Evolutionary conservation across 768 basidiomycete species (phyloP).

Genomic region (Cystobasidiopsis lactophilus): DNA sequence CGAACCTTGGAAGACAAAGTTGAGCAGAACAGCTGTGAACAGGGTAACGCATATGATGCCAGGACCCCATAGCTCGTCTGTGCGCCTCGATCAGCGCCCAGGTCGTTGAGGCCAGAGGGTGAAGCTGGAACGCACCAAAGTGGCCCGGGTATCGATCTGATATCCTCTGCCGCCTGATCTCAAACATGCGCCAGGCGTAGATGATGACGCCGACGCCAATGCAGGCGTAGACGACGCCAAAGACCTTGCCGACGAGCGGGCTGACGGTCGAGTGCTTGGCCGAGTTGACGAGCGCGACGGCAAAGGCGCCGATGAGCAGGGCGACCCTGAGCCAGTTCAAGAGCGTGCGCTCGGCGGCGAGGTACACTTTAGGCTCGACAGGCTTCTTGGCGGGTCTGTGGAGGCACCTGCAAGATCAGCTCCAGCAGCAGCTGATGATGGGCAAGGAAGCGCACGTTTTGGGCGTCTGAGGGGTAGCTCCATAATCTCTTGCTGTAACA

Average conservation of each 20-base stretch:
- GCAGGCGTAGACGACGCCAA: constrained; percentile 61
- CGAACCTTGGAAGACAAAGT: constrained; percentile 43
- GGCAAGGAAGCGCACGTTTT: no score
- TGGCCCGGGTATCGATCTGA: constrained; percentile 65
- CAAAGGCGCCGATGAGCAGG: constrained; percentile 59
- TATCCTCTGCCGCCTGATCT: constrained; percentile 74
- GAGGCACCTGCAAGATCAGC: no score
- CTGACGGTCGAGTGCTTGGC: constrained; percentile 40
- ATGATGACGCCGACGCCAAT: constrained; percentile 46
- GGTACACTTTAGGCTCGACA: constrained; percentile 15
- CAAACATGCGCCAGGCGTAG: constrained; percentile 70
- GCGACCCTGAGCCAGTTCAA: constrained; percentile 74
- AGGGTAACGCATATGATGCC: constrained; percentile 56
- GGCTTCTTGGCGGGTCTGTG: no score
- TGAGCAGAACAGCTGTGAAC: constrained; percentile 67
- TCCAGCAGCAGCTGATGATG: no score
- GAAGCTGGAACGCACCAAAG: constrained; percentile 40
- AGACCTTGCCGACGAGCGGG: constrained; percentile 33
- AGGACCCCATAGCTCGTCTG: constrained; percentile 66
- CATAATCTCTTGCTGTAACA: no score
- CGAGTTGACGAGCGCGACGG: constrained; percentile 64
- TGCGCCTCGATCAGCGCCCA: not conserved
- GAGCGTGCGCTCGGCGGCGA: constrained; percentile 36
- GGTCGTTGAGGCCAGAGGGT: not conserved
- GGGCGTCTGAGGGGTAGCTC: no score